Evolutionary conservation across 257 asterid species (phyloP), one percentile per base, ranked within the genome.

Genomic region (Solanum lycopersicoides): DNA sequence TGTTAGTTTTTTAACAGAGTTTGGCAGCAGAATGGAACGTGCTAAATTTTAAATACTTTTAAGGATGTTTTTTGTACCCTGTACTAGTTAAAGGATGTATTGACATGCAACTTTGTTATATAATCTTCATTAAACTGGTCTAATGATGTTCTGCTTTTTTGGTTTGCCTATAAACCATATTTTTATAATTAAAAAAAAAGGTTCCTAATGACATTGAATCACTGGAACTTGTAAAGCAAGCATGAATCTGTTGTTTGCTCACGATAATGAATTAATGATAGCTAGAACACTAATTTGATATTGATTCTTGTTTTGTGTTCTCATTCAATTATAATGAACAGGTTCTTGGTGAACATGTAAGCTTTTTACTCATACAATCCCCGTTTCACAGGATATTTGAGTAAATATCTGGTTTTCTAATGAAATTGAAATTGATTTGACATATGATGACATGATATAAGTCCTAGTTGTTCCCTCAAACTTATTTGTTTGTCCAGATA

Each of bases 401-500:
- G 56, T 28, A 85, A 44, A 68, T 9, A 11, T 35, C 53, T 68
- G 25, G 16, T 68, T 77, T 68, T 9, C n/a, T 42, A 77, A 42
- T 68, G 32, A 68, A 65, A 30, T 85, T 37, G 65, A 37, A 37
- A 37, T 37, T 37, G 39, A 37, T 84, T 37, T 25, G n/a, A 39
- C 13, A 47, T 74, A 11, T 21, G 20, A 74, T 3, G 5, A 41
- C 34, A 75, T 65, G 87, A 15, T 53, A 34, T 34, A 41, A 56
- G 30, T 32, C 18, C 30, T 12, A 41, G 68, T 1, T 66, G 80
- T 14, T n/a, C 50, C 47, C 88, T 90, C 66, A 84, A 65, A 74
- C 32, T 88, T 82, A 87, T 82, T 83, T 85, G 89, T 87, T 86
- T 88, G 60, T 89, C 56, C 74, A 95, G 99, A 88, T 95, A 77